Base-by-base conservation (phyloP, 164 flowering plant genomes). In the Warburgia ugandensis region DNA sequence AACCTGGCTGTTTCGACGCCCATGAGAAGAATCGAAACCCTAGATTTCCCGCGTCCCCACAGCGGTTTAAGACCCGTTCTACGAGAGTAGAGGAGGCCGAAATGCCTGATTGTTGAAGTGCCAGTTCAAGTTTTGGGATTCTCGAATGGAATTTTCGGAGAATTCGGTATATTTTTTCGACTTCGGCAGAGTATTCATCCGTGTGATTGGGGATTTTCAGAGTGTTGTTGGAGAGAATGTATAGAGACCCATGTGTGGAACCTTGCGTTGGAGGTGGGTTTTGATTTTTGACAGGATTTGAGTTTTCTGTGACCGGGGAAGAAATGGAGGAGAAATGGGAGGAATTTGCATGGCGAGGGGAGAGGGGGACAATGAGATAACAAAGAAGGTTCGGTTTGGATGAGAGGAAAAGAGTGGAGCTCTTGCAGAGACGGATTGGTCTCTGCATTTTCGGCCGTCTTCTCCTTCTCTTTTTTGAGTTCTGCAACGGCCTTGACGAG, bases 1-100 rank as follows among this genome's bases (percentile, higher is more conserved):
- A 84, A 3, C 83, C 86, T 0, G 88, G 81, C 35, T 81, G 96
- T 59, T 77, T 86, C 5, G 94, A 74, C 5, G 90, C 86, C 95
- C 97, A 91, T 4, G 54, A 63, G 44, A 77, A 90, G 57, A 84
- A 86, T 50, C 79, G 66, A 57, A 75, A 91, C 5, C 83, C 92
- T 25, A 91, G 62, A 45, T 78, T 85, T 50, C 96, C 96, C 0
- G 95, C 95, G 74, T 91, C 95, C 0, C 96, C 95, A 55, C 95
- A 87, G 6, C 95, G 80, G 35, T 70, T 78, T 60, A 91, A 52
- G 0, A 91, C 98, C 0, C 80, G 76, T 32, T 81, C 92, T 1
- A 80, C 73, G 21, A 91, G 55, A 14, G 79, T 81, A 3, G 81
- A 41, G 13, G 83, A 64, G 35, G 83, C 46, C 1, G 28, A 53